These are phyloP conservation scores for Lunularia cruciata DNA, from an alignment of 225 moss, liverwort and hornwort genomes.

Conservation along the genomic window DNA sequence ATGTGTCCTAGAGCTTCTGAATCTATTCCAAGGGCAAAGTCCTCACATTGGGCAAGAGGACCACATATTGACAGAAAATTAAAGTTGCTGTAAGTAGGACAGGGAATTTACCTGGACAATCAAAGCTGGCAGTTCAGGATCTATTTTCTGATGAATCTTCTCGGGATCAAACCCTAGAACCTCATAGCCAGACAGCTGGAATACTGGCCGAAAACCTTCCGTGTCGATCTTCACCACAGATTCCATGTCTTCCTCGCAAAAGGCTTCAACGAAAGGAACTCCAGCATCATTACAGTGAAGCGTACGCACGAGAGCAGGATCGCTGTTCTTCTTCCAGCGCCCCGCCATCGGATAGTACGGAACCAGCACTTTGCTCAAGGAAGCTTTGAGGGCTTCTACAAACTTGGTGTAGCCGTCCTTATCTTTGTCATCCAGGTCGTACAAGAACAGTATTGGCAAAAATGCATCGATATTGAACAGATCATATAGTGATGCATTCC, in stretches of 20 bases:
- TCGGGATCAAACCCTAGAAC: neutral
- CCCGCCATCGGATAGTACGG: slow-evolving; percentile 5
- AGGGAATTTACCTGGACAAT: neutral
- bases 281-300: slow-evolving; percentile 3
- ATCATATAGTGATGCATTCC: slow-evolving; percentile 2
- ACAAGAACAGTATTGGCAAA: neutral
- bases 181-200: slow-evolving; percentile 6
- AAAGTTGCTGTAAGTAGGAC: neutral
- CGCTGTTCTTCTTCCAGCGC: neutral
- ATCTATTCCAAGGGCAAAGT: no score
- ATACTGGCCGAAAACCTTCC: neutral
- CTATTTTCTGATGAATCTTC: slow-evolving; percentile 8
- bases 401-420: neutral
- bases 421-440: neutral
- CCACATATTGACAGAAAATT: no score
- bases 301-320: neutral
- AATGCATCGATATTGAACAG: slow-evolving; percentile 10
- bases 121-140: neutral
- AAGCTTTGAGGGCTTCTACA: neutral
- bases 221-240: neutral
- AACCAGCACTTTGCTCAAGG: slow-evolving; percentile 4
- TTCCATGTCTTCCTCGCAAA: neutral
- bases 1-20: no score
- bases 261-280: slow-evolving; percentile 2
- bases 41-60: no score